Conservation (phyloP, 208 protist species). For the Crithidia mellificae region DNA sequence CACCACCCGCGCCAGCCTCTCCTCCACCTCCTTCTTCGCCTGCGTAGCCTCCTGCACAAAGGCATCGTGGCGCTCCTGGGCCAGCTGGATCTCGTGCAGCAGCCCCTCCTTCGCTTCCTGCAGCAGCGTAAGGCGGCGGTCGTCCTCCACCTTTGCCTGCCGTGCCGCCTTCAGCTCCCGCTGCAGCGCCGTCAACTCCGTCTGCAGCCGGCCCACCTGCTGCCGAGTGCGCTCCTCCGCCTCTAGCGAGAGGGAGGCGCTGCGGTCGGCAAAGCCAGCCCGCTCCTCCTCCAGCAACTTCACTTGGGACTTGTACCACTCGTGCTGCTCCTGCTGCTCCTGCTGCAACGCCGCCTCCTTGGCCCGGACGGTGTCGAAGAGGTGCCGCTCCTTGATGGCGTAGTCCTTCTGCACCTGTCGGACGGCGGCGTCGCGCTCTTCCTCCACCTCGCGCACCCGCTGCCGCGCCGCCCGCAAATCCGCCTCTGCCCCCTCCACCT, state of each 20-base stretch:
- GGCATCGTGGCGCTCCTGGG: conserved; percentile 39
- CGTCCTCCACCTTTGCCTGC: conserved; percentile 32
- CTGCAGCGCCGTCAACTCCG: conserved; percentile 37
- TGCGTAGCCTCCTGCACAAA: conserved; percentile 33
- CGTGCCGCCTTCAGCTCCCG: conserved; percentile 32
- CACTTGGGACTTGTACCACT: conserved; percentile 55
- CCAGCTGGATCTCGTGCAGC: conserved; percentile 38
- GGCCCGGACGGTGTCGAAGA: conserved; percentile 38
- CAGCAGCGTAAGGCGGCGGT: conserved; percentile 21
- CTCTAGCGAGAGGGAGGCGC: conserved; percentile 29
- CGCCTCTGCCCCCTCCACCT: conserved; percentile 42
- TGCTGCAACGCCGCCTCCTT: conserved; percentile 56
- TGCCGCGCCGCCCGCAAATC: conserved; percentile 47
- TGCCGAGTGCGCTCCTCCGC: conserved; percentile 46
- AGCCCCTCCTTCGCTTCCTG: conserved; percentile 38
- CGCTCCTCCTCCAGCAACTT: conserved; percentile 51
- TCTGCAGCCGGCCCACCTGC: conserved; percentile 52
- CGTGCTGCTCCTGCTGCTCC: conserved; percentile 65
- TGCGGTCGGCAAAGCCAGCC: conserved; percentile 39
- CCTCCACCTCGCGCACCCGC: conserved; percentile 62
- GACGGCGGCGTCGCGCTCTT: conserved; percentile 47
- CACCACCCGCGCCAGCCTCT: conserved; percentile 36
- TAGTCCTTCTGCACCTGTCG: conserved; percentile 49
- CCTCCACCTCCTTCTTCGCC: conserved; percentile 35
- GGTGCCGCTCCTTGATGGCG: conserved; percentile 56